Percentiles rank a stretch among this genome's conserved stretches.
phyloP scores from a whole-genome alignment of 495 filamentous ascomycete species.

The Aspergillus hancockii region DNA sequence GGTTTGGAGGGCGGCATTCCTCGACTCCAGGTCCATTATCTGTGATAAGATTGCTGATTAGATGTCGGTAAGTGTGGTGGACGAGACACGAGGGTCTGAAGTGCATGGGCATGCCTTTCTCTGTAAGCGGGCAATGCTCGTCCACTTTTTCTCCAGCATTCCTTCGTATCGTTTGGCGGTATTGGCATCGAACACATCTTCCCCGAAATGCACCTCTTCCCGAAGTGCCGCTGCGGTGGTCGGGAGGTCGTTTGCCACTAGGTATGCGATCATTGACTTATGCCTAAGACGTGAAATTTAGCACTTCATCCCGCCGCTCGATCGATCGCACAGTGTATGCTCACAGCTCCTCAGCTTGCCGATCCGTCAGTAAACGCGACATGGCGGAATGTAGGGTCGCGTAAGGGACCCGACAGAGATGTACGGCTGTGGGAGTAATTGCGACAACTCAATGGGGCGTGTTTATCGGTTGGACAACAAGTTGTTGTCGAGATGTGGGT shows the following conservation, averaged over 20 bases:
- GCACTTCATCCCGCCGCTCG: slow-evolving; percentile 36
- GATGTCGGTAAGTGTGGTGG: slow-evolving; percentile 14
- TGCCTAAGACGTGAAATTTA: slow-evolving; percentile 55
- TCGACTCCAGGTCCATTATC: slow-evolving; percentile 92
- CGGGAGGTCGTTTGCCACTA: slow-evolving; percentile 64
- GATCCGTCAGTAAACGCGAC: slow-evolving; percentile 67
- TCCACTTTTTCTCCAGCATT: slow-evolving; percentile 93
- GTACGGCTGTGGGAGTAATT: no score
- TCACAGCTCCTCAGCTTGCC: slow-evolving; percentile 85
- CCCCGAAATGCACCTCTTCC: slow-evolving; percentile 54
- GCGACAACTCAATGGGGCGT: no score
- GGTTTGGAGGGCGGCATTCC: slow-evolving; percentile 66
- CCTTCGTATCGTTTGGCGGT: slow-evolving; percentile 87
- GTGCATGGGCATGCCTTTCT: slow-evolving; percentile 65
- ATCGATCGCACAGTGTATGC: slow-evolving; percentile 39
- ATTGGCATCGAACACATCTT: slow-evolving; percentile 68
- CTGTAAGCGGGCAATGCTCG: slow-evolving; percentile 82
- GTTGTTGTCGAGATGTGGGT: no score
- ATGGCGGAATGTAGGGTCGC: slow-evolving; percentile 37
- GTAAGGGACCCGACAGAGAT: neutral
- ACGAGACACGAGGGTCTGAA: neutral
- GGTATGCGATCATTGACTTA: slow-evolving; percentile 84
- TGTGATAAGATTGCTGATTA: slow-evolving; percentile 36
- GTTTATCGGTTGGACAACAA: no score
- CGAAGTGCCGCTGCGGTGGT: slow-evolving; percentile 62